Percentiles rank a stretch among this genome's conserved stretches.
These are phyloP conservation scores for Fraxinus sp. DNA, from an alignment of 305 asterid species.

Conservation along the genomic window DNA sequence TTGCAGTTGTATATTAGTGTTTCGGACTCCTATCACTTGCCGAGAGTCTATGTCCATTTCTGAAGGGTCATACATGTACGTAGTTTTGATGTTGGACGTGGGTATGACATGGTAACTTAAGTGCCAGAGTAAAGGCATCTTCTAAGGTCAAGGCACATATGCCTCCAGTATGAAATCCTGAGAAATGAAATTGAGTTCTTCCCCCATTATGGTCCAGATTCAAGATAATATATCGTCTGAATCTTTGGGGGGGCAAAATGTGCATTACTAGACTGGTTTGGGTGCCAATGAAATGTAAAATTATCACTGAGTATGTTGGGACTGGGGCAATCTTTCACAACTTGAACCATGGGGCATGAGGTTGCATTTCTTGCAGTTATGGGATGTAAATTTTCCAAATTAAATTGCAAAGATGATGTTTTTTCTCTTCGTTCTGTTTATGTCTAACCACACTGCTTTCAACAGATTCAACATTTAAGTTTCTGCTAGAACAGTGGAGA, in stretches of 20 bases:
- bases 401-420: neutral
- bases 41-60: neutral
- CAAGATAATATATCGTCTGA: neutral
- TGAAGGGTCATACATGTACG: neutral
- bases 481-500: slow-evolving; percentile 95
- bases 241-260: slow-evolving; percentile 4
- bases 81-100: neutral
- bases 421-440: slow-evolving; percentile 16
- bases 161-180: slow-evolving; percentile 2
- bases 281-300: neutral
- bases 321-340: slow-evolving; percentile 6
- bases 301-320: slow-evolving; percentile 4
- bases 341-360: neutral
- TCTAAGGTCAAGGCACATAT: neutral
- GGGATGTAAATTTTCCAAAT: slow-evolving; percentile 4
- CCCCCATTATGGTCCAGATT: slow-evolving; percentile 3
- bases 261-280: slow-evolving; percentile 14
- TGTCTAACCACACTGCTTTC: slow-evolving; percentile 19
- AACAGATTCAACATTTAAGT: slow-evolving; percentile 88
- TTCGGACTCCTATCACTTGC: neutral
- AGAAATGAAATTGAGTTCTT: slow-evolving; percentile 14
- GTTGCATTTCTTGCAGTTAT: neutral
- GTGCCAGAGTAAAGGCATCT: neutral
- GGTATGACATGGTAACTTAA: neutral
- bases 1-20: neutral